Evolutionary conservation across 345 rosid genomes (phyloP), one percentile per base, ranked within the genome.

Genomic region (Aquilaria yunnanensis): DNA sequence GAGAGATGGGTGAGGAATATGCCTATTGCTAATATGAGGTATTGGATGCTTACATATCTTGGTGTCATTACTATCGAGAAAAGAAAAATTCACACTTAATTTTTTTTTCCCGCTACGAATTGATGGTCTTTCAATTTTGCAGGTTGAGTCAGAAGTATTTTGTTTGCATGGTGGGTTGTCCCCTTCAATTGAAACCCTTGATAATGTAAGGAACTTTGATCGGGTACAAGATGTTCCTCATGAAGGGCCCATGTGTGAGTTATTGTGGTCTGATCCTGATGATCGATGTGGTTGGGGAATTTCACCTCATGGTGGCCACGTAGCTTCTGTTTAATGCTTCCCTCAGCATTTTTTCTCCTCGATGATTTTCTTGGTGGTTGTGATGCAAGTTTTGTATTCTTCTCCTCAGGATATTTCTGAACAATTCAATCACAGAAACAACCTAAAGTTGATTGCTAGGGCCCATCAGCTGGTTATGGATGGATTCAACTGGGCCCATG

Each of bases 391-490:
- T 32, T 49, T 57, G 29, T 31, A 48, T 67, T 70, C 47, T 51
- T 53, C 50, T 66, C 32, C 23, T 14, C 67, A 93, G 98, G 98
- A 93, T 74, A 88, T 93, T 68, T 93, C 98, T 9, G 98, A 93
- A 80, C 95, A 93, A 74, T 93, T 88, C 78, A 88, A 88, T 74
- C 98, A 93, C 80, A 78, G 85, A 58, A 94, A 94, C 79, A 85
- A 62, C 84, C 77, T 94, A 67, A 86, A 90, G 67, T 74, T 94
- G 81, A 94, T 94, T 54, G 96, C 99, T 41, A 82, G 99, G 77
- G 97, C 97, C 57, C 99, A 94, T 74, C 97, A 94, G 74, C 89
- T 94, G 72, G 99, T 94, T 56, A 94, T 90, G 97, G 99, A 94
- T 65, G 99, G 99, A 68, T 94, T 77, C 73, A 90, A 88, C 77